phyloP scores from a whole-genome alignment of 2,329 filamentous ascomycete species.

The Acrodontium crateriforme region DNA sequence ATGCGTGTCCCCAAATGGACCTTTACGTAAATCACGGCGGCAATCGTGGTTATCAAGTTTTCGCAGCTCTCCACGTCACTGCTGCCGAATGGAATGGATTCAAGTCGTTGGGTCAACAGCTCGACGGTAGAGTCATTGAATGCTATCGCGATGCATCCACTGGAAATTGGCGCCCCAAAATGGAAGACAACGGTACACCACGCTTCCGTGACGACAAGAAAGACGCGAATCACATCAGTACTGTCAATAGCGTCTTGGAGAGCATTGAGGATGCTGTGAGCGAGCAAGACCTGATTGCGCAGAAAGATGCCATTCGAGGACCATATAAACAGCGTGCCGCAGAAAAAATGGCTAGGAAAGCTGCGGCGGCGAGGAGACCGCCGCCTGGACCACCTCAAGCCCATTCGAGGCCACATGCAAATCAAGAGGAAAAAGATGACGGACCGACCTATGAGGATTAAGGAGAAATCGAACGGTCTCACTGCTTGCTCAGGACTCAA shows the following conservation, averaged over 20 bases:
- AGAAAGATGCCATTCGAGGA: no score
- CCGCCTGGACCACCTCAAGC: no score
- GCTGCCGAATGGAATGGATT: slow-evolving; percentile 71
- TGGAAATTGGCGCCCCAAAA: slow-evolving; percentile 62
- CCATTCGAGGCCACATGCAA: slow-evolving; percentile 3
- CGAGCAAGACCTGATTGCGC: slow-evolving; percentile 68
- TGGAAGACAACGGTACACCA: slow-evolving; percentile 38
- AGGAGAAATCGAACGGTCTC: no score
- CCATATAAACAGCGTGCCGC: slow-evolving; percentile 4
- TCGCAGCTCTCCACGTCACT: slow-evolving; percentile 51
- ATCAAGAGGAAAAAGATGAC: slow-evolving; percentile 11
- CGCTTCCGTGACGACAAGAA: slow-evolving; percentile 86
- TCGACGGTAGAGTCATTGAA: slow-evolving; percentile 84
- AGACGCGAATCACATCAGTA: slow-evolving; percentile 77
- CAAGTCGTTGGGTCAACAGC: slow-evolving; percentile 56
- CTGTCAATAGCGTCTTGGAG: slow-evolving; percentile 73
- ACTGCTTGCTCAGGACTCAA: no score
- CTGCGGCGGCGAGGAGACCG: no score
- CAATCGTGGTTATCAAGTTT: slow-evolving; percentile 45
- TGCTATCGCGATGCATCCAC: slow-evolving; percentile 61
- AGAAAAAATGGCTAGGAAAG: not conserved
- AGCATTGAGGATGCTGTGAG: slow-evolving; percentile 79
- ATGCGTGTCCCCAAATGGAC: slow-evolving; percentile 59
- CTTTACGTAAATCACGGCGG: slow-evolving; percentile 57
- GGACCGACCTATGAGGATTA: slow-evolving; percentile 13